Evolutionary conservation across 352 stramenopile species (phyloP), one percentile per base, ranked within the genome.

Genomic region (Elongisporangium undulatum): DNA sequence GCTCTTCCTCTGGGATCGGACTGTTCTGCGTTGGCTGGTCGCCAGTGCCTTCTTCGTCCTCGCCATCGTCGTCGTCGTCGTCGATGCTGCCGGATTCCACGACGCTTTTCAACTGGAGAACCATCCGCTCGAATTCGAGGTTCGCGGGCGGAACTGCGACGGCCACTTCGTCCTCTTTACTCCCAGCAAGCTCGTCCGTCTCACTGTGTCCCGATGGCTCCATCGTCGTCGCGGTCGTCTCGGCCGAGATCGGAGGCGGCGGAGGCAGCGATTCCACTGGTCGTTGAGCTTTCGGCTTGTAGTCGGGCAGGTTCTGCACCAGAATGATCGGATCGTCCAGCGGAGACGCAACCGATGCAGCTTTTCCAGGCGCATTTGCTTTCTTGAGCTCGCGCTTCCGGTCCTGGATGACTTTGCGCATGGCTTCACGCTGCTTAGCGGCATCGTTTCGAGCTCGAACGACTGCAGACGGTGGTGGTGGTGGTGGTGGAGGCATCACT

Each of bases 91-190:
- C 53, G 2, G 63, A 66, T 50, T 88, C 77, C 19, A 92, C 67
- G 19, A 80, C 75, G 53, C 78, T 83, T 61, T 89, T 84, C 0
- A 92, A 61, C 53, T 90, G 82, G 8, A 92, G 63, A 10, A 92
- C 66, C 82, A 92, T 92, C 17, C 80, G 80, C 60, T 89, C 75
- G 34, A 87, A 90, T 61, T 92, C 82, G 17, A 92, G 61, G 51
- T 82, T 87, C 3, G 63, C 66, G 39, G 67, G 67, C 3, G 53
- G 34, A 45, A 16, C 13, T 69, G 67, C 22, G 59, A 54, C 34
- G 41, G 29, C 51, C 13, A 58, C 19, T 7, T 68, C 45, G 29
- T 75, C 62, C 0, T 68, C 56, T 15, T 64, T 60, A 41, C 16
- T 53, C 51, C n/a, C 12, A 17, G 21, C 24, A 19, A 50, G 39